A percentile compares a stretch with the other conserved stretches of the same genome.
Conservation (phyloP, 2,329 filamentous ascomycete species). For the Apiospora marii region DNA sequence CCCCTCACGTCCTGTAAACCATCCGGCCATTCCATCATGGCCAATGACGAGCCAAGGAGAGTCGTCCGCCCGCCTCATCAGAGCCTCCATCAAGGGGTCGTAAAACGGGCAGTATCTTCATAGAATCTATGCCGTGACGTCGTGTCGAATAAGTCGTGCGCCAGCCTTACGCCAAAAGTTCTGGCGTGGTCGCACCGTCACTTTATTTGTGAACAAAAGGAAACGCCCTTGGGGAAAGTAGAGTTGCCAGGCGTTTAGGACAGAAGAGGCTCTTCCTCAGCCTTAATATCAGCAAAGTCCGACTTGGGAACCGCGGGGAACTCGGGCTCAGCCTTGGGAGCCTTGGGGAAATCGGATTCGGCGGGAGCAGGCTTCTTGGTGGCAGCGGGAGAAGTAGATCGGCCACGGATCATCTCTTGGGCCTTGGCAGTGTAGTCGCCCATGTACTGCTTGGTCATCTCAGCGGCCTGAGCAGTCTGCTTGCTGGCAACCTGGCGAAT, state of each 20-base stretch:
- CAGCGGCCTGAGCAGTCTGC: slow-evolving; percentile 69
- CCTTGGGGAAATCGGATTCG: slow-evolving; percentile 58
- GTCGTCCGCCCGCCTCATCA: not conserved
- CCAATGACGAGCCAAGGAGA: slow-evolving; percentile 8
- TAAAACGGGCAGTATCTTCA: slow-evolving; percentile 25
- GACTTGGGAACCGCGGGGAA: slow-evolving; percentile 41
- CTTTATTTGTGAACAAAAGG: slow-evolving; percentile 3
- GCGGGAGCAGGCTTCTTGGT: slow-evolving; percentile 46
- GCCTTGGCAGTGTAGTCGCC: slow-evolving; percentile 74
- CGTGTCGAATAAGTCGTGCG: slow-evolving; percentile 3
- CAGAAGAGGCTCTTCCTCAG: slow-evolving; percentile 41
- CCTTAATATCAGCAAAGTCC: slow-evolving; percentile 26
- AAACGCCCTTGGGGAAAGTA: not conserved
- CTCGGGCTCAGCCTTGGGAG: slow-evolving; percentile 42
- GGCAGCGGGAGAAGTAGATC: slow-evolving; percentile 51
- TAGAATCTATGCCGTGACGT: slow-evolving; percentile 18
- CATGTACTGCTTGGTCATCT: slow-evolving; percentile 72
- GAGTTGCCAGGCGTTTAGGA: slow-evolving; percentile 10
- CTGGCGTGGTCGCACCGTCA: not conserved
- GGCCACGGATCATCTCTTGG: slow-evolving; percentile 66
- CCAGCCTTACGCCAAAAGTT: not conserved
- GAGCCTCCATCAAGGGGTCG: slow-evolving; percentile 11
- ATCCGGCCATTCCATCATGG: not conserved
- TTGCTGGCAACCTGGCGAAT: slow-evolving; percentile 68
- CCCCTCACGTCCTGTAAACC: not conserved